A percentile compares a stretch with the other conserved stretches of the same genome.
phyloP scores from a whole-genome alignment of 805 yeast genomes.

The Candida nemodendra region DNA sequence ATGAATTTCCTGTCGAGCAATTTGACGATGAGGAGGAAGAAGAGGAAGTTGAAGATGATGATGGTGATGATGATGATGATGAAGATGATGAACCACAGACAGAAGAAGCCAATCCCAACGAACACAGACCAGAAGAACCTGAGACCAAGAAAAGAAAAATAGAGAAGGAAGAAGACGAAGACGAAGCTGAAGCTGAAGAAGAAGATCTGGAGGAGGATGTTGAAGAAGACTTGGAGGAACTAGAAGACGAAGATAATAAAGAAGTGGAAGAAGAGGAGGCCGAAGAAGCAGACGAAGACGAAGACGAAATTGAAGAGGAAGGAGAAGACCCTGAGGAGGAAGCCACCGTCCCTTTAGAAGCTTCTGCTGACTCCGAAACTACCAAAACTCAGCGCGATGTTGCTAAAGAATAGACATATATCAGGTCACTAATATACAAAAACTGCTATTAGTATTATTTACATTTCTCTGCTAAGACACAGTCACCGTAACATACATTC shows the following conservation, averaged over 20 bases:
- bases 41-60: constrained; percentile 53
- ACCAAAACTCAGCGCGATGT: constrained; percentile 4
- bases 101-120: constrained; percentile 40
- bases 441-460: no score
- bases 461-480: no score
- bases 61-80: constrained; percentile 59
- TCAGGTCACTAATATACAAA: background rate
- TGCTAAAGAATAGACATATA: background rate
- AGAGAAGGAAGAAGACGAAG: constrained; percentile 2
- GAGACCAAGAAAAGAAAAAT: constrained; percentile 15
- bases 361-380: constrained; percentile 25
- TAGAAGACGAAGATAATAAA: constrained; percentile 35
- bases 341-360: constrained; percentile 25
- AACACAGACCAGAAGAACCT: constrained; percentile 37
- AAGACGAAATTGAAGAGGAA: constrained; percentile 32
- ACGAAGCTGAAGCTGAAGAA: constrained; percentile 39
- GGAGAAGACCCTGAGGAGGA: constrained; percentile 25
- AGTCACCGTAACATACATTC: no score
- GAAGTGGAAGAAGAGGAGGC: constrained; percentile 24
- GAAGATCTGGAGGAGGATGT: constrained; percentile 44
- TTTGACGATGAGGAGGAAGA: constrained; percentile 63
- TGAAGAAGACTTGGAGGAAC: constrained; percentile 42
- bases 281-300: constrained; percentile 23
- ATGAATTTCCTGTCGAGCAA: constrained; percentile 77
- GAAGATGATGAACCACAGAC: constrained; percentile 49